Evolutionary conservation across 768 basidiomycete species (phyloP), one percentile per base, ranked within the genome.

Genomic region (Xerocomellus intermedius): DNA sequence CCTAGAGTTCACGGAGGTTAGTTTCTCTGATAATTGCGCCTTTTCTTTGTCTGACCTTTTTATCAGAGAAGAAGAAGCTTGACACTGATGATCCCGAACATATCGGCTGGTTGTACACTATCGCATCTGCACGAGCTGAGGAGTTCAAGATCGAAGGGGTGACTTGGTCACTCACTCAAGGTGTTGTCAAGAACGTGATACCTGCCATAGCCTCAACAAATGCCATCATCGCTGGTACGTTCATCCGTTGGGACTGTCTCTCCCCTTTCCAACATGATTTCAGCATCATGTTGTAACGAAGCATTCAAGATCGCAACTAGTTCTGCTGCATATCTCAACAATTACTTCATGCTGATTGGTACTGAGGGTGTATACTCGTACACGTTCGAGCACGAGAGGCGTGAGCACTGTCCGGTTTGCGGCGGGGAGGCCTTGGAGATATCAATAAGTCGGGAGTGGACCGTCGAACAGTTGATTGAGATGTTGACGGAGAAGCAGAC

Each of bases 131-230:
- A 19, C 88, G 97, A 48, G 97, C 97, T 5, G 82, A 87, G 57
- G 90, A 95, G 66, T 98, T 95, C 79, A 94, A 92, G 59, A 98
- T 99, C 51, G 94, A 98, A 69, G 97, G 97, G 42, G 95, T 99
- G 17, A 98, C 97, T 9, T 99, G 96, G 94, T 87, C 90, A 2
- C 76, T 95, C 36, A 98, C 97, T 0, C 97, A 99, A 70, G 97
- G 97, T 41, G 97, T 99, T 49, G 97, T 99, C 43, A 99, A 99
- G 81, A 97, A 97, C 64, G 97, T 99, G 73, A 98, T 99, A 59
- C 96, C 97, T 21, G 96, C 97, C 42, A 98, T 99, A 61, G 97
- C 97, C 2, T 95, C 92, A 1, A 99, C 97, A 16, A 99, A 99
- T 65, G 97, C 97, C 35, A 95, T 98, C 69, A 94, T 99, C 55